Evolutionary conservation across 768 basidiomycete species (phyloP), one percentile per base, ranked within the genome.

Genomic region (Cystoderma amianthinum): DNA sequence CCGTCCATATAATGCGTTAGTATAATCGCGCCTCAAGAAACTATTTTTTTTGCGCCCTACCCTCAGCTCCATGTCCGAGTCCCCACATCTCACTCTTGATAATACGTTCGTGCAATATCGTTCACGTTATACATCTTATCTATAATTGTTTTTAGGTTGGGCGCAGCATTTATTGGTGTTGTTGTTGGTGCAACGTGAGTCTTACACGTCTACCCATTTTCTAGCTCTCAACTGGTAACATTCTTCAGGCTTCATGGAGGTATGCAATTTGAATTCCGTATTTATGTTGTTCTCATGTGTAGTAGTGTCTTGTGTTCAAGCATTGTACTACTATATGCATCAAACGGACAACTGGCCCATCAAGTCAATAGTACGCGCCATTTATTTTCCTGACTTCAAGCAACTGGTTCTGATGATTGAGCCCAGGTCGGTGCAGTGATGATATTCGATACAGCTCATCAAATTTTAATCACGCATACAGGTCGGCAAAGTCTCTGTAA

Each of bases 291-390:
- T 7, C 25, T 28, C 25, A 28, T 28, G 7, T 18, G 10, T 15
- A 5, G 20, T 33, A 81, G 78, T 78, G n/a, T 73, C 74, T 5
- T 62, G 63, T 30, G 56, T 79, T 21, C 79, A 81, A 52, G 64
- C 68, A 1, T 76, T 66, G 64, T 28, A 28, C 25, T 28, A 28
- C n/a, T 28, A 28, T n/a, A 28, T n/a, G n/a, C 25, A 28, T 28
- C 25, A 74, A 39, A 61, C 56, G 18, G 78, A 80, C 51, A 49
- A 56, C 17, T 77, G 74, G 73, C 57, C 63, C 11, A 59, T 68
- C 43, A 75, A 70, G 48, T 39, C 55, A 6, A 52, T 79, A 17
- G 78, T 78, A 41, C 25, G 25, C n/a, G n/a, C n/a, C n/a, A n/a
- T n/a, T n/a, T n/a, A n/a, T n/a, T n/a, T n/a, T n/a, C n/a, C n/a